Percentiles rank a stretch among this genome's conserved stretches.
phyloP scores from a whole-genome alignment of 1,139 yeast species.

The Candida mesenterica region DNA sequence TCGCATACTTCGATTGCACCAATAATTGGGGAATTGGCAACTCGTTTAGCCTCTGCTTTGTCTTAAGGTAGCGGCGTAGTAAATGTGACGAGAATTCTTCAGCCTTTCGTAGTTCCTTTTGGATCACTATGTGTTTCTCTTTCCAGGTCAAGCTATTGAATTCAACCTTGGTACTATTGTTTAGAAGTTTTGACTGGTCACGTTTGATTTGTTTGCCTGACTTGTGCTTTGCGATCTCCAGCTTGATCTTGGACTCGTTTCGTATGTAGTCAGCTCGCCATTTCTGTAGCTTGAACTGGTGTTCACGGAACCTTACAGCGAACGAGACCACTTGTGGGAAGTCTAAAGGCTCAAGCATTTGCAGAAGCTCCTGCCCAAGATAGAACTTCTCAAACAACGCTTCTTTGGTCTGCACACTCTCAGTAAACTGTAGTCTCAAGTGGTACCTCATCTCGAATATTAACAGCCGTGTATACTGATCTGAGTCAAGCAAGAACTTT shows the following conservation, averaged over 20 bases:
- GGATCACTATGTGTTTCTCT: conserved; percentile 11
- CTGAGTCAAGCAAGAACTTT: conserved; percentile 12
- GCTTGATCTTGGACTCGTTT: conserved; percentile 10
- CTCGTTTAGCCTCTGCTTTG: conserved; percentile 24
- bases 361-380: not conserved
- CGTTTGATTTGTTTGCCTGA: conserved; percentile 4
- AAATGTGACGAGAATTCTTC: conserved; percentile 17
- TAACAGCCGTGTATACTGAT: conserved; percentile 11
- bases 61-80: conserved; percentile 29
- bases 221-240: conserved; percentile 10
- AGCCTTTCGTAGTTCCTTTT: conserved; percentile 11
- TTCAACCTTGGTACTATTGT: not conserved
- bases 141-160: not conserved
- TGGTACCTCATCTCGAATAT: conserved; percentile 19
- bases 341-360: not conserved
- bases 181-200: conserved; percentile 3
- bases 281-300: conserved; percentile 14
- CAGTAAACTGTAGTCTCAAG: conserved; percentile 19
- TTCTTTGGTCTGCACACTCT: not conserved
- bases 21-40: conserved; percentile 36
- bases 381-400: not conserved
- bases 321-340: not conserved
- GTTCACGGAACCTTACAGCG: conserved; percentile 13
- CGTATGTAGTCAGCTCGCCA: conserved; percentile 19
- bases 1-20: conserved; percentile 21